These are phyloP conservation scores for Zizania latifolia DNA, from an alignment of 176 grass and related monocot species.

Conservation along the genomic window DNA sequence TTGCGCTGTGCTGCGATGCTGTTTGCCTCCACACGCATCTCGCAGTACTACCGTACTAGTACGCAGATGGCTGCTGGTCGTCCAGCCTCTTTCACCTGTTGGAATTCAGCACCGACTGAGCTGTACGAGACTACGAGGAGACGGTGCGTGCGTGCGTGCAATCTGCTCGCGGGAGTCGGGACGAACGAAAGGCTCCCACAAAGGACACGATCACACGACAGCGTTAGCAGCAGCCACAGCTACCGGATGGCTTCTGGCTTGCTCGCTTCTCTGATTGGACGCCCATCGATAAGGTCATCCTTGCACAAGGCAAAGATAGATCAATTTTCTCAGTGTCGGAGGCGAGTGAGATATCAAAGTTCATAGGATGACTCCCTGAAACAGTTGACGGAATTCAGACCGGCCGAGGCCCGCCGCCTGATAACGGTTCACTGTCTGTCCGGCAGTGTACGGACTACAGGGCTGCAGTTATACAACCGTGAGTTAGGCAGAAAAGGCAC, in stretches of 20 bases:
- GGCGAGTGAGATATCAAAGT: too few relatives aligned
- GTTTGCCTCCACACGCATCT: neutral
- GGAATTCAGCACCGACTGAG: neutral
- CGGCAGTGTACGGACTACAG: neutral
- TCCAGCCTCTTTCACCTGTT: neutral
- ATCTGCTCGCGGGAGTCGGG: neutral
- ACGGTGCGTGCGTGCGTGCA: neutral
- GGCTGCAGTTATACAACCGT: neutral
- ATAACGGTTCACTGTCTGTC: neutral
- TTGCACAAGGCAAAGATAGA: neutral
- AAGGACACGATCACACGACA: conserved; percentile 7
- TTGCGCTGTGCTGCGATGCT: neutral
- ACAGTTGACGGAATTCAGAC: neutral
- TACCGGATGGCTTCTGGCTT: neutral
- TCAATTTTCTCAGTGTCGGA: too few relatives aligned
- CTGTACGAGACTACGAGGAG: neutral
- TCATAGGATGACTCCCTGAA: too few relatives aligned
- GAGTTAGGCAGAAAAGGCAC: too few relatives aligned
- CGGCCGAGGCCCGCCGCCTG: neutral
- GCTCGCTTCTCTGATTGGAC: neutral
- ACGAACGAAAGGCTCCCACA: neutral
- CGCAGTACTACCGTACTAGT: neutral
- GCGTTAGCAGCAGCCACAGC: neutral
- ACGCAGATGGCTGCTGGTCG: neutral
- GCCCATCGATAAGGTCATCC: neutral